Evolutionary conservation across 768 basidiomycete genomes (phyloP), one percentile per base, ranked within the genome.

Genomic region (Heimioporus sp.): DNA sequence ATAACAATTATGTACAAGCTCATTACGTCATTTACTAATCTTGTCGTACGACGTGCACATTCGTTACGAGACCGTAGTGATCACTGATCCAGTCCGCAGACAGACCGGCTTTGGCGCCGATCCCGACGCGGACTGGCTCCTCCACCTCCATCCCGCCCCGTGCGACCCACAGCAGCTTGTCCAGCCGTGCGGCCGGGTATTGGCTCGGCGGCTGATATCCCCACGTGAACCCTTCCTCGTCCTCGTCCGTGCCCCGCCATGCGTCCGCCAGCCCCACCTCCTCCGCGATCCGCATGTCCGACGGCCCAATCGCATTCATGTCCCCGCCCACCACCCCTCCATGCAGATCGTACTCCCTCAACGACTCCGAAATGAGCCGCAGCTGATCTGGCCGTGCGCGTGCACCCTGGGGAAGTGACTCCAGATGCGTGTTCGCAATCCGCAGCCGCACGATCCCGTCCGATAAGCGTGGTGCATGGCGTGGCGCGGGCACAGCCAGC

Each of bases 351-450:
- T 71, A 66, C 52, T 76, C 74, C 60, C 72, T 74, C 59, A 90
- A 61, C 62, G 80, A 65, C 20, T 75, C 69, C 13, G 78, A 72
- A 46, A 85, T 74, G 40, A 82, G 67, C 35, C 68, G 65, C 58
- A 90, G 54, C 69, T 90, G 87, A 46, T 65, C 65, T 13, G 78
- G 69, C 19, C 73, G 52, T 17, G 70, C 76, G 28, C 76, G 63
- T 54, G 74, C 69, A 10, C 83, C 85, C 1, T 46, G 15, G 0
- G 74, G 71, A 46, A 85, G 61, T 11, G 86, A 86, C 68, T 91
- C 89, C 44, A 91, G 72, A 61, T 91, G 88, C 21, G 87, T 87
- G 64, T 90, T 90, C 24, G 80, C 79, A 37, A 90, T 69, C 28
- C 86, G 76, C 54, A 89, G 51, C n/a, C 75, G 72, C 46, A 77